Evolutionary conservation across 179 eudicot species (phyloP).

Genomic region (Beta lomatogona): DNA sequence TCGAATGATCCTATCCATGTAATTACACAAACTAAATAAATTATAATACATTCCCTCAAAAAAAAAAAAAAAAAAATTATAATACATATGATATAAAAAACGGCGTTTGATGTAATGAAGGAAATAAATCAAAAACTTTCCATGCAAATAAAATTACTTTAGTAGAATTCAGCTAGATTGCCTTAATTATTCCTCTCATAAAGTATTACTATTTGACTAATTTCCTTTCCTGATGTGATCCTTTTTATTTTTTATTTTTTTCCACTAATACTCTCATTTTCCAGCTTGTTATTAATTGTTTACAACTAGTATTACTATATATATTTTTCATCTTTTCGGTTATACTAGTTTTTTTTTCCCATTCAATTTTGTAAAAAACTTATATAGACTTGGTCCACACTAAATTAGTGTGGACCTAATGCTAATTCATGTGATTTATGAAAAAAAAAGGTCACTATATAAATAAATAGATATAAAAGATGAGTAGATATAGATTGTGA

Average conservation of each 20-base stretch:
- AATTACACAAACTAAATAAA: background rate
- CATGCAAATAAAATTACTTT: background rate
- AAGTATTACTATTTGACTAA: background rate
- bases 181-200: background rate
- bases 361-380: too few relatives aligned
- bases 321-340: too few relatives aligned
- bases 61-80: too few relatives aligned
- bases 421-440: too few relatives aligned
- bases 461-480: too few relatives aligned
- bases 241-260: background rate
- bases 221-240: background rate
- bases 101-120: background rate
- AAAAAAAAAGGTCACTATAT: too few relatives aligned
- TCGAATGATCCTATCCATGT: background rate
- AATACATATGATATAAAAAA: background rate
- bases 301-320: background rate
- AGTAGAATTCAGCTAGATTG: background rate
- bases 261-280: background rate
- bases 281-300: background rate
- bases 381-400: too few relatives aligned
- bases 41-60: too few relatives aligned
- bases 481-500: too few relatives aligned
- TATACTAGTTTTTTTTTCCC: too few relatives aligned
- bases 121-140: background rate
- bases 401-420: too few relatives aligned